Evolutionary conservation across 306 rosid genomes (phyloP).

Genomic region (Prunus fruticosa): DNA sequence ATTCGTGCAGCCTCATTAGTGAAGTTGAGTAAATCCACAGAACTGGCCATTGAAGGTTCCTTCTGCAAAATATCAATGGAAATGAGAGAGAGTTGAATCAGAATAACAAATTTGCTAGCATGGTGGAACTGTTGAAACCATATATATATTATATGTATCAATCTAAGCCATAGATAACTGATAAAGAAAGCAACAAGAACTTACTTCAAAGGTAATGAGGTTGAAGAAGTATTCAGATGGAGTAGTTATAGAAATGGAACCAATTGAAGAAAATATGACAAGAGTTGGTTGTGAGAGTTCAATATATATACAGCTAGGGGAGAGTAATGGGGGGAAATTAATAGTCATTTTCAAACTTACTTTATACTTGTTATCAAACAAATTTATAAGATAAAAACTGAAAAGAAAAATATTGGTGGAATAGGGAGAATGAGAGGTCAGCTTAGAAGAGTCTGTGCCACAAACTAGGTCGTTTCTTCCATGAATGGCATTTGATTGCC

Average conservation of each 20-base stretch:
- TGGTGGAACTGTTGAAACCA: not conserved
- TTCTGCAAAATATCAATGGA: slow-evolving; percentile 21
- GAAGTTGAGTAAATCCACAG: slow-evolving; percentile 3
- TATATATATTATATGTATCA: no score
- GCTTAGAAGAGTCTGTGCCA: slow-evolving; percentile 31
- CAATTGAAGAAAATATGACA: slow-evolving; percentile 24
- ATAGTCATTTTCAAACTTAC: slow-evolving; percentile 28
- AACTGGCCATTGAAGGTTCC: slow-evolving; percentile 21
- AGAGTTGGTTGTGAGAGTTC: slow-evolving; percentile 27
- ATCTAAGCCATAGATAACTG: no score
- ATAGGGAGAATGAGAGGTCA: slow-evolving; percentile 12
- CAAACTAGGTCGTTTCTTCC: slow-evolving; percentile 28
- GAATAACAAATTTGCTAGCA: not conserved
- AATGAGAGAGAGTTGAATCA: not conserved
- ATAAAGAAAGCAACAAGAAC: not conserved
- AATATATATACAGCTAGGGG: slow-evolving; percentile 35
- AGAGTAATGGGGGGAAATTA: not conserved
- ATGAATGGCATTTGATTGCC: slow-evolving; percentile 22
- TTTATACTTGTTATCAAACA: slow-evolving; percentile 23
- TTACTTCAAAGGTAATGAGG: not conserved
- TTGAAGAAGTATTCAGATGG: not conserved
- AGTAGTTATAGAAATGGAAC: not conserved
- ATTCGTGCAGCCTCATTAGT: slow-evolving; percentile 10
- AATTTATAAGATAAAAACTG: not conserved
- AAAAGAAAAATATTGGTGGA: slow-evolving; percentile 20